Evolutionary conservation across 306 rosid species (phyloP), one percentile per base, ranked within the genome.

Genomic region (Dryas alaskensis): DNA sequence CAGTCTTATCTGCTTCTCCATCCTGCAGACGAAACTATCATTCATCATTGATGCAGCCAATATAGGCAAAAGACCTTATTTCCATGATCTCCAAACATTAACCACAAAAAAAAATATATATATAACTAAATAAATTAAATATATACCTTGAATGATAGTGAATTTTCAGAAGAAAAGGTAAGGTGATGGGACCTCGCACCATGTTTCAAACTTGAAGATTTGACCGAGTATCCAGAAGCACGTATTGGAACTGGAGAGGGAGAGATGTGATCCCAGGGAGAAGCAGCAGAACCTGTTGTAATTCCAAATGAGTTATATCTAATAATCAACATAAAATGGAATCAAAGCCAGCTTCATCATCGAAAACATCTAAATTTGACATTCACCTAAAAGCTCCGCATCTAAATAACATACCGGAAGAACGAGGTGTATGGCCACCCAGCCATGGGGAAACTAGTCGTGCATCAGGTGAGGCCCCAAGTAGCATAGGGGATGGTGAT

Each of bases 401-500:
- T 76, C 52, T 57, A 74, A 77, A 66, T 79, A 78, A 74, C 86
- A 69, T 88, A 93, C 98, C 78, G 46, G 84, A 53, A 39, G 94
- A 87, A 79, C 71, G 64, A 65, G 96, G 92, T 59, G 97, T 91
- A 58, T 84, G 73, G 76, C 93, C 93, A 75, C 94, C 97, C 73
- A 89, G 73, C 98, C 97, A 94, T 14, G 98, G 98, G 49, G 98
- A 94, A 61, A 88, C 98, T 66, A 94, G 83, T 66, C 97, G 90
- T 37, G 92, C 97, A 87, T 91, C 98, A 10, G 98, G 98, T 69
- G 98, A 94, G 81, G 97, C 88, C 49, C 97, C 98, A 80, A 91
- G 73, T 40, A 89, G 84, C 97, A 89, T 88, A 17, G 98, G 97
- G 72, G 98, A 92, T 16, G 88, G 95, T 59, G 97, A 91, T 73